Percentiles rank a stretch among this genome's conserved stretches.
phyloP scores from a whole-genome alignment of 768 basidiomycete genomes.

The Hygrocybe coccinea region DNA sequence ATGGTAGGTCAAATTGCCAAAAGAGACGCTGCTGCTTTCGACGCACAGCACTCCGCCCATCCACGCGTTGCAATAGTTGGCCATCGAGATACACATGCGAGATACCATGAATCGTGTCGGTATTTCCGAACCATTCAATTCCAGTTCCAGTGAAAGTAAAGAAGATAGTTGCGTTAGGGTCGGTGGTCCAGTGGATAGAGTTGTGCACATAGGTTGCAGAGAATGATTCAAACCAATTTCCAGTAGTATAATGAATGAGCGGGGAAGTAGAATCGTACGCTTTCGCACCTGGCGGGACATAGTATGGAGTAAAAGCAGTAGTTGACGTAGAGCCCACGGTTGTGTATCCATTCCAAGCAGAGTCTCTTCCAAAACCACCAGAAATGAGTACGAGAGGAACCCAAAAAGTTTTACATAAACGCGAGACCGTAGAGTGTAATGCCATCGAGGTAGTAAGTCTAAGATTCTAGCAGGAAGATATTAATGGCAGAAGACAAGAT shows the following conservation, averaged over 20 bases:
- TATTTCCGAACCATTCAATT: slow-evolving; percentile 73
- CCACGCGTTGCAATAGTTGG: slow-evolving; percentile 38
- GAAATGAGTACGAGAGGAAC: slow-evolving; percentile 12
- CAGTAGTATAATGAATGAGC: slow-evolving; percentile 52
- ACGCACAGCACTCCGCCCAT: slow-evolving; percentile 39
- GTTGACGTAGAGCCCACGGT: slow-evolving; percentile 45
- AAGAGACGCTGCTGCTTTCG: slow-evolving; percentile 59
- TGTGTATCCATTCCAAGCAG: slow-evolving; percentile 68
- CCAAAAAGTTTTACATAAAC: slow-evolving; percentile 6
- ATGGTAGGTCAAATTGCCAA: slow-evolving; percentile 50
- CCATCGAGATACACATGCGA: slow-evolving; percentile 59
- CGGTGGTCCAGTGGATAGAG: slow-evolving; percentile 47
- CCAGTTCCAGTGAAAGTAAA: slow-evolving; percentile 70
- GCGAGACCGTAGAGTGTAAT: slow-evolving; percentile 2
- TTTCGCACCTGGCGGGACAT: slow-evolving; percentile 68
- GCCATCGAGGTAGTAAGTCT: slow-evolving; percentile 9
- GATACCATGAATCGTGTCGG: slow-evolving; percentile 49
- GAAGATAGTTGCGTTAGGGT: slow-evolving; percentile 44
- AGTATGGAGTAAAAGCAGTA: slow-evolving; percentile 59
- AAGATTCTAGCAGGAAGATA: not conserved
- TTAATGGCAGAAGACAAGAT: not conserved
- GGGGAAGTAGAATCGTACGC: slow-evolving; percentile 67
- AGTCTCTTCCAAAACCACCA: slow-evolving; percentile 27
- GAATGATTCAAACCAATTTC: slow-evolving; percentile 52
- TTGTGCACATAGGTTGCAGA: slow-evolving; percentile 48